phyloP scores from a whole-genome alignment of 495 filamentous ascomycete species.

The Podospora comata region DNA sequence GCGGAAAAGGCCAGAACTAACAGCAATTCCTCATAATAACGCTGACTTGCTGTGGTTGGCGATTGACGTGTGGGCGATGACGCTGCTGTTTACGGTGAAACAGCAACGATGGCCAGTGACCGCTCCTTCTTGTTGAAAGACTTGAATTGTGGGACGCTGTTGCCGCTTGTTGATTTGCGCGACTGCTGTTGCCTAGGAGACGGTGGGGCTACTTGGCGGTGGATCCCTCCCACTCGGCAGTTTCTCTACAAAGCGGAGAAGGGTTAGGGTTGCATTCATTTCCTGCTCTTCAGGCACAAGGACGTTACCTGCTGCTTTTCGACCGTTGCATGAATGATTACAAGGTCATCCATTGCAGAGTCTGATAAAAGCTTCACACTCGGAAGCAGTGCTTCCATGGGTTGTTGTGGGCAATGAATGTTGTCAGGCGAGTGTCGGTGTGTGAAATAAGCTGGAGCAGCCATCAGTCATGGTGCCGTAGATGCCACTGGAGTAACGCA shows the following conservation, averaged over 20 bases:
- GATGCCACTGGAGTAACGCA: no score
- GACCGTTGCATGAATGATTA: background rate
- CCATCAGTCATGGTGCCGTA: no score
- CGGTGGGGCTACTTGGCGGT: slow-evolving; percentile 8
- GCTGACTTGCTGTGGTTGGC: background rate
- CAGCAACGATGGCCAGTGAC: background rate
- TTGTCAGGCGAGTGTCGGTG: background rate
- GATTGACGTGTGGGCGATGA: slow-evolving; percentile 1
- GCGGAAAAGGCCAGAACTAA: slow-evolving; percentile 19
- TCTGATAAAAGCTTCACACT: background rate
- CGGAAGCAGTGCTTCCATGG: background rate
- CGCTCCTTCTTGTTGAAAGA: slow-evolving; percentile 12
- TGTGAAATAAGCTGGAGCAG: no score
- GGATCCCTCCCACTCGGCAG: background rate
- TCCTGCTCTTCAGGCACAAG: background rate
- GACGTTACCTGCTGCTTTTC: background rate
- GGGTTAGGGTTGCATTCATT: slow-evolving; percentile 6
- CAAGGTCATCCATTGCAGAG: background rate
- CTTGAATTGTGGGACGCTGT: slow-evolving; percentile 12
- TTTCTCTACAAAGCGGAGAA: background rate
- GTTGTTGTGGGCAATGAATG: background rate
- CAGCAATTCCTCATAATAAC: slow-evolving; percentile 21
- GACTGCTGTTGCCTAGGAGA: slow-evolving; percentile 30
- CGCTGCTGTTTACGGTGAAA: slow-evolving; percentile 20
- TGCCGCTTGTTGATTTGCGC: slow-evolving; percentile 23